Base-by-base conservation (phyloP, 805 yeast species). In the Naumovozyma baii region DNA sequence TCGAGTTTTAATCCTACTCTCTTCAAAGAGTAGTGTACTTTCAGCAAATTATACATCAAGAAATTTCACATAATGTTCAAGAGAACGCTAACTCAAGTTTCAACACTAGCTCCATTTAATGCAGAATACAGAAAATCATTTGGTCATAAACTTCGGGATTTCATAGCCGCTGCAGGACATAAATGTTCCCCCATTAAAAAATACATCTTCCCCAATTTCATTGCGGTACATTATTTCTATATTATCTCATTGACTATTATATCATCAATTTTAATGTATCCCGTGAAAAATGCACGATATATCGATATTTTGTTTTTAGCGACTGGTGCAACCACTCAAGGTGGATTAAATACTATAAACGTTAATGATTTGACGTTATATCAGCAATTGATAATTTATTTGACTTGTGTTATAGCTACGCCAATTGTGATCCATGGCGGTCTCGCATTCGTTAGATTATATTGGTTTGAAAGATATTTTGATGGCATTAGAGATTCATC, bases 381-480 rank as follows among this genome's bases (percentile, higher is more conserved):
- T 63, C 98, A 92, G 60, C 97, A 90, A 55, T 72, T 87, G 13
- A 67, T 73, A 8, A 60, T 90, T 2, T 85, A 80, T 55, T 47
- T 83, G 10, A 43, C 76, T 2, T 63, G 88, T 20, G 67, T 76
- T 46, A 49, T 86, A 16, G 74, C 94, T 3, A 87, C 95, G 0
- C 97, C 97, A 1, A 83, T 92, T 16, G 80, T 81, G 55, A 84
- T 94, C 39, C 94, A 92, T 57, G 76, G 94, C 0, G 71, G 74
- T 1, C 65, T 92, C 28, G 78, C 86, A 7, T 76, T 85, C 45
- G 66, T 88, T 8, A 72, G 98, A 37, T 66, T 92, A 34, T 84
- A 83, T 57, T 83, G 95, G 85, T 92, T 84, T 61, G 95, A 87
- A 57, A 74, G 85, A 47, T 73, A 80, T 50, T 86, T 92, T 61